phyloP scores from a whole-genome alignment of 1,139 yeast species.

The Groenewaldozyma auringiensis region DNA sequence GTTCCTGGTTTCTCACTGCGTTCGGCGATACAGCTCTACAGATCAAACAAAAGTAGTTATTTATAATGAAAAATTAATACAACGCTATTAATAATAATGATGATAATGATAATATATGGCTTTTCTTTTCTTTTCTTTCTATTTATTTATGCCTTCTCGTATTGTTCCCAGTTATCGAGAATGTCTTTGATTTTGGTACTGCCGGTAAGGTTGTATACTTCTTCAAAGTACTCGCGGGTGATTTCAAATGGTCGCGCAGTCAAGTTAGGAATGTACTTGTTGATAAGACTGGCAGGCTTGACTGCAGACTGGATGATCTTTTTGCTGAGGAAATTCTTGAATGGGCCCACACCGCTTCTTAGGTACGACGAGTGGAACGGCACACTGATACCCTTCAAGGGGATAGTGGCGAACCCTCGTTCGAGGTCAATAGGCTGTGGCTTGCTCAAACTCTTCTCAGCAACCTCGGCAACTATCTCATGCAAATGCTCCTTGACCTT shows the following conservation, averaged over 20 bases:
- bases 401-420: slow-evolving; percentile 97
- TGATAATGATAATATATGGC: background rate
- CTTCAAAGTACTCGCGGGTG: slow-evolving; percentile 93
- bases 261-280: slow-evolving; percentile 95
- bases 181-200: slow-evolving; percentile 86
- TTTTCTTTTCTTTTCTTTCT: background rate
- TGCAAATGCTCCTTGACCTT: slow-evolving; percentile 79
- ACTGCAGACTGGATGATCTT: slow-evolving; percentile 93
- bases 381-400: slow-evolving; percentile 95
- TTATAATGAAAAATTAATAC: background rate
- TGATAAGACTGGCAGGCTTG: slow-evolving; percentile 86
- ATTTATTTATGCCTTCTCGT: slow-evolving; percentile 32
- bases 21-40: slow-evolving; percentile 32
- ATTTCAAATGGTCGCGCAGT: slow-evolving; percentile 96
- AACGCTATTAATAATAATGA: background rate
- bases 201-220: slow-evolving; percentile 84
- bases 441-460: slow-evolving; percentile 72
- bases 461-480: slow-evolving; percentile 80
- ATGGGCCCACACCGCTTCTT: slow-evolving; percentile 97
- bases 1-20: slow-evolving; percentile 20
- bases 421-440: slow-evolving; percentile 95
- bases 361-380: slow-evolving; percentile 98
- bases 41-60: slow-evolving; percentile 3
- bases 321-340: slow-evolving; percentile 94
- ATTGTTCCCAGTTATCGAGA: slow-evolving; percentile 91